Conservation (phyloP, 2,329 filamentous ascomycete species). For the Diaporthe eres region DNA sequence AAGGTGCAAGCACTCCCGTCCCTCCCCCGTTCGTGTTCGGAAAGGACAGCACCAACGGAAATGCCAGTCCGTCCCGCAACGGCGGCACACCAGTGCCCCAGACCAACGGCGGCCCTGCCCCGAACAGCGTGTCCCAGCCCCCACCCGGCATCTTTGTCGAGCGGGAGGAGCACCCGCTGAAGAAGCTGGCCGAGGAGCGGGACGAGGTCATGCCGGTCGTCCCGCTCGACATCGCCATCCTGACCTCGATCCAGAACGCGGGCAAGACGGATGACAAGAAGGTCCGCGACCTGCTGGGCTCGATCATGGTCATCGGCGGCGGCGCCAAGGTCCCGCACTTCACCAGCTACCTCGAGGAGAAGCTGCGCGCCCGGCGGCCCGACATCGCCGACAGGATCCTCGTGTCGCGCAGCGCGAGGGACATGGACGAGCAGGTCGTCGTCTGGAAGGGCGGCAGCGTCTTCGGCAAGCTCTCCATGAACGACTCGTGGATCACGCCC, state of each 20-base stretch:
- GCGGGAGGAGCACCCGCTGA: slow-evolving; percentile 63
- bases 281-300: slow-evolving; percentile 88
- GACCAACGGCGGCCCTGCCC: slow-evolving; percentile 56
- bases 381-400: slow-evolving; percentile 73
- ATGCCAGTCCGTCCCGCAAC: slow-evolving; percentile 67
- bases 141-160: slow-evolving; percentile 65
- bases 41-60: slow-evolving; percentile 59
- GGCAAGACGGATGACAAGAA: slow-evolving; percentile 93
- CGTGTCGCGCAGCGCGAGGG: slow-evolving; percentile 81
- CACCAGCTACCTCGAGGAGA: slow-evolving; percentile 85
- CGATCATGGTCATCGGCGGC: slow-evolving; percentile 92
- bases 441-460: slow-evolving; percentile 98
- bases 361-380: slow-evolving; percentile 76
- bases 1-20: slow-evolving; percentile 78
- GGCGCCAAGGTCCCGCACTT: slow-evolving; percentile 86
- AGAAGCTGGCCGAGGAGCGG: slow-evolving; percentile 74
- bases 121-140: slow-evolving; percentile 47
- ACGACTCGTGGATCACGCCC: slow-evolving; percentile 94
- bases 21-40: slow-evolving; percentile 71
- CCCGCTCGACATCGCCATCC: slow-evolving; percentile 89
- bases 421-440: slow-evolving; percentile 97
- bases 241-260: slow-evolving; percentile 90
- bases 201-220: slow-evolving; percentile 87
- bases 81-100: slow-evolving; percentile 60
- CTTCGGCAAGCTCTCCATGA: slow-evolving; percentile 91